Evolutionary conservation across 2,329 filamentous ascomycete genomes (phyloP), one percentile per base, ranked within the genome.

Genomic region (Exophiala aquamarina): DNA sequence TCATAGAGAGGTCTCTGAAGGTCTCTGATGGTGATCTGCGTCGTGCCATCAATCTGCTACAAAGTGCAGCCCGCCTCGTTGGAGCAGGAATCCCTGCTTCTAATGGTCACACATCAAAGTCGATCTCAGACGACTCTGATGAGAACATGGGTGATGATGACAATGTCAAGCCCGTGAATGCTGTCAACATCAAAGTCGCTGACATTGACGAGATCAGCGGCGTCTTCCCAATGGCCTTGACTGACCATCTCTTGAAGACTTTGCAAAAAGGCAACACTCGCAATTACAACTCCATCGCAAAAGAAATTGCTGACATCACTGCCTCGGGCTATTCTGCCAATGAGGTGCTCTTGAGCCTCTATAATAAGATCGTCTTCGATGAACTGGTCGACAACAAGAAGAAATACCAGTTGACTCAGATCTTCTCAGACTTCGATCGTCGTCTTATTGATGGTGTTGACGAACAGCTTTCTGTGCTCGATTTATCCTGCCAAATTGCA

Each of bases 291-390:
- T 77, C 79, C 10, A 81, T 98, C 13, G 83, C 89, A 0, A 83
- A 82, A 56, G 84, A 89, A 4, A 87, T 97, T 4, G 88, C 91
- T 60, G 87, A 95, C 56, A 83, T 98, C 75, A 84, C 97, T 37
- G 92, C 92, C 0, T 93, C 97, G 70, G 93, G 93, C 7, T 98
- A 93, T 92, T 96, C 91, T 66, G 93, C 92, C 18, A 83, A 84
- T 5, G 93, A 97, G 69, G 81, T 96, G 19, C 78, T 97, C 29
- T 74, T 79, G 14, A 90, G 95, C 77, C 73, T 95, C 33, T 97
- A 96, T 63, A 86, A 93, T 67, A 75, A 79, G 19, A 72, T 97
- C 29, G 79, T 95, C 20, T 88, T 82, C 63, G 89, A 95, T 62
- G 93, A 97, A 66, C 78, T 83, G 6, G 84, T 96, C 18, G 81